phyloP scores from a whole-genome alignment of 306 rosid genomes.

The Cicer yamashitae region DNA sequence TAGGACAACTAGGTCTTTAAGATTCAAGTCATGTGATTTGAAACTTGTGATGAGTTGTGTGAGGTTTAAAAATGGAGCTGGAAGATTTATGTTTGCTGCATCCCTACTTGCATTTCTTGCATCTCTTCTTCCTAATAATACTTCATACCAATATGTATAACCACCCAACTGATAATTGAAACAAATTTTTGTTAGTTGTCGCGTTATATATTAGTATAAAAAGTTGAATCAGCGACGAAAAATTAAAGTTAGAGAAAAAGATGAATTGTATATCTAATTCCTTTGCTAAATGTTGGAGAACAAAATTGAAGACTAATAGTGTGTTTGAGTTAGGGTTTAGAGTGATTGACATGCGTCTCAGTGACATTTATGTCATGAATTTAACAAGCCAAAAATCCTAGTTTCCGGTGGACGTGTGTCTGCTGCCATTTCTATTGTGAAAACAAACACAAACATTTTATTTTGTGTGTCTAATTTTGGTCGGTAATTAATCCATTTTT shows the following conservation, averaged over 20 bases:
- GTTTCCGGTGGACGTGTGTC: no score
- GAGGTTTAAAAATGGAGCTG: slow-evolving; percentile 43
- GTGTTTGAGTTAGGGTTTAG: no score
- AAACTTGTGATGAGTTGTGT: slow-evolving; percentile 46
- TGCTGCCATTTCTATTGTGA: no score
- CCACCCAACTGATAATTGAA: slow-evolving; percentile 49
- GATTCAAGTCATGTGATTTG: slow-evolving; percentile 48
- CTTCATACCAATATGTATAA: slow-evolving; percentile 48
- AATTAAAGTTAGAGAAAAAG: not conserved
- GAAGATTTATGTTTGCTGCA: slow-evolving; percentile 51
- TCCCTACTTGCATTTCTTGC: slow-evolving; percentile 51
- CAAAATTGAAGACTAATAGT: no score
- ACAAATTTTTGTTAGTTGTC: not conserved
- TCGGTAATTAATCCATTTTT: no score
- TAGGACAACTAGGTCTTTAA: slow-evolving; percentile 54
- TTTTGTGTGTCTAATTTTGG: no score
- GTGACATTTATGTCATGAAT: no score
- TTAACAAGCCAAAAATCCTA: no score
- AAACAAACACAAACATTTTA: no score
- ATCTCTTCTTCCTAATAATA: slow-evolving; percentile 58
- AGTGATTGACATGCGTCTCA: no score
- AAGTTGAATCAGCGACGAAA: not conserved
- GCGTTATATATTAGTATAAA: not conserved
- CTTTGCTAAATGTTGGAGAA: no score
- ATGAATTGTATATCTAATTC: no score